Percentiles rank a stretch among this genome's conserved stretches.
These are phyloP conservation scores for Hemisphaericaspora xylanilytica DNA, from an alignment of 1,139 yeast genomes.

Conservation along the genomic window DNA sequence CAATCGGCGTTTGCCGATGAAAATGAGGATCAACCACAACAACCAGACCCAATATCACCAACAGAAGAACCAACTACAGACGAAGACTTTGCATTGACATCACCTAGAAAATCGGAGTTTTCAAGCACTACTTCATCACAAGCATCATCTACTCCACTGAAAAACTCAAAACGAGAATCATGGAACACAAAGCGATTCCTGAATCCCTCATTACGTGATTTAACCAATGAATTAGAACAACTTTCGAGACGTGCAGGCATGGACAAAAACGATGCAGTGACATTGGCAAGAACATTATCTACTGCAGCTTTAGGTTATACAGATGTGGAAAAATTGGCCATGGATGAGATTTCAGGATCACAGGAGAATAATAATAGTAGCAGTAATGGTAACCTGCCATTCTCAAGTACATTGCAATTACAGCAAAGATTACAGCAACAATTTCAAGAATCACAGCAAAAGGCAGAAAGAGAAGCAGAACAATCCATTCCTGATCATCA, in stretches of 20 bases:
- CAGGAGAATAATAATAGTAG: neutral
- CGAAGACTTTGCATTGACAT: neutral
- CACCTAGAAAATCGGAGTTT: constrained; percentile 1
- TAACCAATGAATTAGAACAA: constrained; percentile 64
- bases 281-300: constrained; percentile 69
- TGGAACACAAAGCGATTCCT: constrained; percentile 22
- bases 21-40: neutral
- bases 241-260: constrained; percentile 70
- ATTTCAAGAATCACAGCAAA: constrained; percentile 13
- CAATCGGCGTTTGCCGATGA: constrained; percentile 8
- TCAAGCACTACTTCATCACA: constrained; percentile 2
- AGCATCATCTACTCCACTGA: constrained; percentile 14
- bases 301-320: constrained; percentile 58
- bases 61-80: neutral
- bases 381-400: constrained; percentile 8
- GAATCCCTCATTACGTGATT: constrained; percentile 63
- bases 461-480: constrained; percentile 12
- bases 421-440: constrained; percentile 19
- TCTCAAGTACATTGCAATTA: constrained; percentile 13
- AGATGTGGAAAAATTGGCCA: constrained; percentile 48
- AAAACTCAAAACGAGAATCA: constrained; percentile 14
- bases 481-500: neutral
- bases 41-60: neutral
- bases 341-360: constrained; percentile 30
- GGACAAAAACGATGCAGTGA: constrained; percentile 70